Evolutionary conservation across 768 basidiomycete species (phyloP).

Genomic region (Rickenella mellea): DNA sequence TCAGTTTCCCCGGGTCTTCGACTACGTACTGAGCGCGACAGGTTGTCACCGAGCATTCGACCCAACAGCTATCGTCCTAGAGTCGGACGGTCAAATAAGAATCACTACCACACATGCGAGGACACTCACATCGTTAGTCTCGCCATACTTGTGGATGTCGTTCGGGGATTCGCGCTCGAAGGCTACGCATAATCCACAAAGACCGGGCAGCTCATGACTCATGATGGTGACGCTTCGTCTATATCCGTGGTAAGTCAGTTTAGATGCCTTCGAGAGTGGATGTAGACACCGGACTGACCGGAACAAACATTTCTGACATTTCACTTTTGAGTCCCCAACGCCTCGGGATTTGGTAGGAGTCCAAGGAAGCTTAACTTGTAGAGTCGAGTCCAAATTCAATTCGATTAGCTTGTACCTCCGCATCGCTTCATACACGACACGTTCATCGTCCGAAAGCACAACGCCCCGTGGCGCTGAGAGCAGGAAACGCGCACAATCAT

Average conservation of each 20-base stretch:
- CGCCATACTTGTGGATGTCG: no score
- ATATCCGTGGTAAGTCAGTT: not conserved
- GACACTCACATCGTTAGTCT: conserved; percentile 1
- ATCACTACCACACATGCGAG: not conserved
- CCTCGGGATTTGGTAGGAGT: conserved; percentile 17
- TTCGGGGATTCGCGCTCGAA: no score
- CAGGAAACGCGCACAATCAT: conserved; percentile 18
- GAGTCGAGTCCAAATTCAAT: conserved; percentile 16
- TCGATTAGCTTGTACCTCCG: conserved; percentile 18
- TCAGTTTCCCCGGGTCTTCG: conserved; percentile 8
- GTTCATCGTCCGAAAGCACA: conserved; percentile 9
- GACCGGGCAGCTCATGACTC: conserved; percentile 8
- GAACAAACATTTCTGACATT: conserved; percentile 13
- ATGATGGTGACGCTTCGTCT: conserved; percentile 18
- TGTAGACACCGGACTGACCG: no score
- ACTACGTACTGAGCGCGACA: conserved; percentile 19
- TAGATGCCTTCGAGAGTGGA: not conserved
- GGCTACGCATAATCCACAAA: conserved; percentile 14
- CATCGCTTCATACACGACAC: conserved; percentile 14
- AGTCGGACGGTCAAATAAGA: not conserved
- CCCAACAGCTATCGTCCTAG: conserved; percentile 17
- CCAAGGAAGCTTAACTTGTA: conserved; percentile 13
- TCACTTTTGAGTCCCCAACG: conserved; percentile 15
- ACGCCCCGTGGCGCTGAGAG: conserved; percentile 10
- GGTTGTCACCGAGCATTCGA: conserved; percentile 14